phyloP scores from a whole-genome alignment of 768 basidiomycete genomes.

The Cystobasidium onofrii region DNA sequence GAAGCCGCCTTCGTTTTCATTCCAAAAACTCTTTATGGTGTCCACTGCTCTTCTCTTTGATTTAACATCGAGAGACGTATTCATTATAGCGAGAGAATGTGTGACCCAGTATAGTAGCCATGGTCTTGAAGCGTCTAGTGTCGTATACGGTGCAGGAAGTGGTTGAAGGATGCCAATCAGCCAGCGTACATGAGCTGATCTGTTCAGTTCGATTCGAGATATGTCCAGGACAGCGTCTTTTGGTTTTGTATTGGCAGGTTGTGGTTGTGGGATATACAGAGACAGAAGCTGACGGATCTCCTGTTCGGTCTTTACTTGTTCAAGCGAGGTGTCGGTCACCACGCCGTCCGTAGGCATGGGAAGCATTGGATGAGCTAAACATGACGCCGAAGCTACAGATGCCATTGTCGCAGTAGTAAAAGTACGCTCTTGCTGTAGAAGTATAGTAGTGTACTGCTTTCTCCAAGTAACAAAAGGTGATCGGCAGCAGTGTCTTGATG shows the following conservation, averaged over 20 bases:
- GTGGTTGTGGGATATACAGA: constrained; percentile 10
- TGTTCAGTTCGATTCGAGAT: constrained; percentile 9
- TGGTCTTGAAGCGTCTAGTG: constrained; percentile 87
- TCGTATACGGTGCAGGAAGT: constrained; percentile 67
- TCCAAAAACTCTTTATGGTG: constrained; percentile 72
- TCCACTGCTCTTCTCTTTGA: constrained; percentile 57
- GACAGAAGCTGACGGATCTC: constrained; percentile 27
- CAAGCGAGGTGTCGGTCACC: constrained; percentile 22
- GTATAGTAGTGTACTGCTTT: not conserved
- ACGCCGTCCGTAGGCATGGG: constrained; percentile 29
- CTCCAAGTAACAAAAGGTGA: not conserved
- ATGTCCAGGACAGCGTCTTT: constrained; percentile 14
- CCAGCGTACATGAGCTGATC: constrained; percentile 14
- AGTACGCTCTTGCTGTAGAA: not conserved
- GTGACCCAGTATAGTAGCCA: constrained; percentile 93
- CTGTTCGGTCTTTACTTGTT: not conserved
- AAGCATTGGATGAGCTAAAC: not conserved
- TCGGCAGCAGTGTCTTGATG: not conserved
- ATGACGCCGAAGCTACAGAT: not conserved
- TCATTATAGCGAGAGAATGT: constrained; percentile 62
- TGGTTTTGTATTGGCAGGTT: not conserved
- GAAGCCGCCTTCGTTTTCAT: constrained; percentile 72
- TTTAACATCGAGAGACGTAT: constrained; percentile 31
- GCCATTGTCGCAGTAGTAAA: not conserved
- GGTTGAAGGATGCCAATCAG: constrained; percentile 42